Conservation (phyloP, 257 asterid species). For the Penstemon eatonii region DNA sequence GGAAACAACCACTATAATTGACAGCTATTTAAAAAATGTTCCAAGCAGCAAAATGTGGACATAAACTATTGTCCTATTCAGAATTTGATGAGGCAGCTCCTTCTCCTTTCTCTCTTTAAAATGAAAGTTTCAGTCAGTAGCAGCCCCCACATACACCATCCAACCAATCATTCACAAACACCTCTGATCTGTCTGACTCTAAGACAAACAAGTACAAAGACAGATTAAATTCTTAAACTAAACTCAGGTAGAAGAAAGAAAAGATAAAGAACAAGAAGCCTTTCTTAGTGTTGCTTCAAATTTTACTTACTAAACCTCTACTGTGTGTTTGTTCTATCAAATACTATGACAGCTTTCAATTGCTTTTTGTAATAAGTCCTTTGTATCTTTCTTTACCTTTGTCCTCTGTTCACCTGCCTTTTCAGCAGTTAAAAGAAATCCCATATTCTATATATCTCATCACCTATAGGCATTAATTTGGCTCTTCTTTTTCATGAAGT, state of each 20-base stretch:
- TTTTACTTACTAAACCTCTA: no score
- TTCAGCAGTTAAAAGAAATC: conserved; percentile 21
- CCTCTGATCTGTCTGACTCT: not conserved
- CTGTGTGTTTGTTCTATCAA: no score
- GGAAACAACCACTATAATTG: no score
- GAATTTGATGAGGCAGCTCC: conserved; percentile 43
- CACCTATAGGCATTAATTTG: conserved; percentile 7
- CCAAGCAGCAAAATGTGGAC: conserved; percentile 17
- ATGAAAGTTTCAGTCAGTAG: conserved; percentile 33
- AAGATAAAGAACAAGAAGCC: no score
- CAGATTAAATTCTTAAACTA: conserved; percentile 13
- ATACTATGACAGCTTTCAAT: no score
- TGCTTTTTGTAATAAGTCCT: no score
- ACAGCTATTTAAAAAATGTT: no score
- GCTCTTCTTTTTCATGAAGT: not conserved
- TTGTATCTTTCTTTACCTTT: not conserved
- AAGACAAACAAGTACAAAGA: not conserved
- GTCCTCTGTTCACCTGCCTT: conserved; percentile 9
- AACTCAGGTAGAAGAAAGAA: no score
- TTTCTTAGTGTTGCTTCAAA: no score
- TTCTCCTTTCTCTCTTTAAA: conserved; percentile 15
- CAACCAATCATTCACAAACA: conserved; percentile 56
- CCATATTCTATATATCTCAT: conserved; percentile 1
- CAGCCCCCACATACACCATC: conserved; percentile 53
- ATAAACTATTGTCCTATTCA: conserved; percentile 39